Evolutionary conservation across 352 stramenopile genomes (phyloP).

Genomic region (Hyaloperonospora arabidopsidis): DNA sequence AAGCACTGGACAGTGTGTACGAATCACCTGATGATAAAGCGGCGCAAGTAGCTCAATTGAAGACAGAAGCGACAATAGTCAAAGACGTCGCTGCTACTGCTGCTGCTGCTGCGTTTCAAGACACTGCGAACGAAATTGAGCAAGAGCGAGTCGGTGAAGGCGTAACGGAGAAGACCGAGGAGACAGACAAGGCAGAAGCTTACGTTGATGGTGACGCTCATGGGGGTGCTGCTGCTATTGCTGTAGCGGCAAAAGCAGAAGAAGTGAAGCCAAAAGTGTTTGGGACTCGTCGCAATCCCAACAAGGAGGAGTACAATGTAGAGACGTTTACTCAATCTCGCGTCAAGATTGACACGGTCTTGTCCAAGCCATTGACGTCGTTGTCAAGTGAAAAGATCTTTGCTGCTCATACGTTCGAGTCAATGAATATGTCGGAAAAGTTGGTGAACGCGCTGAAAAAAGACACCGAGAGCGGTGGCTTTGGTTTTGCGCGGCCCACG

Average conservation of each 20-base stretch:
- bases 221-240: too few species aligned
- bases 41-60: not conserved
- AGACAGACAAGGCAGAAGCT: conserved; percentile 4
- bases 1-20: conserved; percentile 1
- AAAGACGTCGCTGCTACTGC: not conserved
- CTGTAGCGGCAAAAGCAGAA: not conserved
- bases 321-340: conserved; percentile 48
- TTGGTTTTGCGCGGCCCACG: conserved; percentile 71
- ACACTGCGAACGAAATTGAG: conserved; percentile 9
- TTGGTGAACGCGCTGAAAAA: conserved; percentile 66
- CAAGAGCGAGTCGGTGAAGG: conserved; percentile 10
- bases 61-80: conserved; percentile 7
- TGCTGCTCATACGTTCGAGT: conserved; percentile 60
- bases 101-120: conserved; percentile 1
- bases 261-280: conserved; percentile 29
- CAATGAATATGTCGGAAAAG: conserved; percentile 58
- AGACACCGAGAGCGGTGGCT: conserved; percentile 38
- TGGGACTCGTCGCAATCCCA: conserved; percentile 75
- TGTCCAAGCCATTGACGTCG: conserved; percentile 69
- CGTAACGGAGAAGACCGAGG: conserved; percentile 6
- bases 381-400: conserved; percentile 80
- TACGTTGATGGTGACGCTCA: conserved; percentile 2
- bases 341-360: conserved; percentile 51
- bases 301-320: conserved; percentile 67
- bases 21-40: not conserved